Percentiles rank a stretch among this genome's conserved stretches.
These are phyloP conservation scores for Scheffersomyces cryptocercus DNA, from an alignment of 1,139 yeast genomes.

Conservation along the genomic window DNA sequence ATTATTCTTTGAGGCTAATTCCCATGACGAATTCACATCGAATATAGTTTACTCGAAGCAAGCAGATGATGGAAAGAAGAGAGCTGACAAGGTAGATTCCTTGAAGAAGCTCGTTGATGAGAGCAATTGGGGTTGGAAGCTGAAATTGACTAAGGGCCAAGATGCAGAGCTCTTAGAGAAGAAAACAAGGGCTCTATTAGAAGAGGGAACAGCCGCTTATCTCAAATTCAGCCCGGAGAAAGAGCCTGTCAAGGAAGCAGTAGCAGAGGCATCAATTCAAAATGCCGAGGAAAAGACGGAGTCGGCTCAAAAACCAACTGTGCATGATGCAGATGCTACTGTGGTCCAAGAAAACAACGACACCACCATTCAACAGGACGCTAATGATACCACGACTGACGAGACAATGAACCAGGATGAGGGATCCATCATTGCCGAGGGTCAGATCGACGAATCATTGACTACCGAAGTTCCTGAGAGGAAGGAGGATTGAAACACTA, in stretches of 20 bases:
- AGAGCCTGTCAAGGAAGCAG: slow-evolving; percentile 13
- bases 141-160: slow-evolving; percentile 28
- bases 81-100: slow-evolving; percentile 26
- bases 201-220: slow-evolving; percentile 35
- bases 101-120: slow-evolving; percentile 33
- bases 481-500: slow-evolving; percentile 3
- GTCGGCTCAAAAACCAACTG: not conserved
- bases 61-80: slow-evolving; percentile 23
- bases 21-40: slow-evolving; percentile 78
- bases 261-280: slow-evolving; percentile 13
- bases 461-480: slow-evolving; percentile 5
- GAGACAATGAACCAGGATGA: slow-evolving; percentile 39
- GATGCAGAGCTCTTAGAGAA: slow-evolving; percentile 21
- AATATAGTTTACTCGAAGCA: slow-evolving; percentile 44
- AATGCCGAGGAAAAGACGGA: slow-evolving; percentile 4
- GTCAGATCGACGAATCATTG: slow-evolving; percentile 4
- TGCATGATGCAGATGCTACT: slow-evolving; percentile 37
- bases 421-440: slow-evolving; percentile 24
- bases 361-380: slow-evolving; percentile 46
- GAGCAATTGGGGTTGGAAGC: slow-evolving; percentile 42
- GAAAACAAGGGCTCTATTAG: slow-evolving; percentile 27
- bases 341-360: slow-evolving; percentile 41
- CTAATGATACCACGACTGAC: slow-evolving; percentile 45
- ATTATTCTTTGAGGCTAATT: slow-evolving; percentile 77
- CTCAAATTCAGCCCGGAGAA: slow-evolving; percentile 6